Evolutionary conservation across 345 rosid species (phyloP).

Genomic region (Ceriops decandra): DNA sequence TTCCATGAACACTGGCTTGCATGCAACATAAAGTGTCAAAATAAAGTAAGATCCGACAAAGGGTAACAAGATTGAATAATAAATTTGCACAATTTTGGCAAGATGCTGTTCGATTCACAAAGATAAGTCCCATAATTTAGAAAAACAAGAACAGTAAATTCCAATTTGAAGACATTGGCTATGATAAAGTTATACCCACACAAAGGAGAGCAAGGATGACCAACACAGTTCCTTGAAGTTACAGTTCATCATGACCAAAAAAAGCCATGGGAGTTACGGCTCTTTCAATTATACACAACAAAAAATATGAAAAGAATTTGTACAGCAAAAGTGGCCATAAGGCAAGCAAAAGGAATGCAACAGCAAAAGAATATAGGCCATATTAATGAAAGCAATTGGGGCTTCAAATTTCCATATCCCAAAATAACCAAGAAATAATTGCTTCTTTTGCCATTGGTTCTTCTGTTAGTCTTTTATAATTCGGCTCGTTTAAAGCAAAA

Average conservation of each 20-base stretch:
- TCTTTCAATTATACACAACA: neutral
- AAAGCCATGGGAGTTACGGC: neutral
- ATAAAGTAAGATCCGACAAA: slow-evolving; percentile 14
- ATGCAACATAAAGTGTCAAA: slow-evolving; percentile 11
- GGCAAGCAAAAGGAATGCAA: no score
- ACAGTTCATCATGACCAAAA: slow-evolving; percentile 8
- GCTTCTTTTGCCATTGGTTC: no score
- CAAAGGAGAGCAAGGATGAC: neutral
- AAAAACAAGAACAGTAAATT: neutral
- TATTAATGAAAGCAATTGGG: no score
- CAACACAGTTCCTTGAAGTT: neutral
- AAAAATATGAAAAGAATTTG: neutral
- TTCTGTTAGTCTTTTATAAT: no score
- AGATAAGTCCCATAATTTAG: neutral
- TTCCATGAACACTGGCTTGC: neutral
- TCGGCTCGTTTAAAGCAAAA: no score
- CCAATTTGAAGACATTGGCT: neutral
- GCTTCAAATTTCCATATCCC: no score
- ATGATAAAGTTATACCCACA: neutral
- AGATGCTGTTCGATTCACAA: neutral
- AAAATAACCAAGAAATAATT: no score
- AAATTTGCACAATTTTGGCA: neutral
- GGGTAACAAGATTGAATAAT: neutral
- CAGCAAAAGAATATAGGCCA: no score
- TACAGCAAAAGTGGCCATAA: neutral